phyloP scores from a whole-genome alignment of 768 basidiomycete genomes.

The Mycena leptocephala region DNA sequence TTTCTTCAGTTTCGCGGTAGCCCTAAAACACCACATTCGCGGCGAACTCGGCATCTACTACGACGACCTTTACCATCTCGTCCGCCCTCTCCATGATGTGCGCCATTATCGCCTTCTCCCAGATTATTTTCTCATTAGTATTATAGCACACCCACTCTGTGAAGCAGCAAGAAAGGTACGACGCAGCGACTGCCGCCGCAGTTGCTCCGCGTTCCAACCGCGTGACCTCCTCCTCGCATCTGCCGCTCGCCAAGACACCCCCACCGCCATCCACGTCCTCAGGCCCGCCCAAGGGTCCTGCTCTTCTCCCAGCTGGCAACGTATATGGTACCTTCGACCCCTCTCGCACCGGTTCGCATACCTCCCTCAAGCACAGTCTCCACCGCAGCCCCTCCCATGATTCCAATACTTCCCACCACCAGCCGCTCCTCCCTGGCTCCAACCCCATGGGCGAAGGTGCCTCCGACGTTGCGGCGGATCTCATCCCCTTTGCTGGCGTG shows the following conservation, averaged over 20 bases:
- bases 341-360: slow-evolving; percentile 34
- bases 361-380: slow-evolving; percentile 33
- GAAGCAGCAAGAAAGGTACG: slow-evolving; percentile 35
- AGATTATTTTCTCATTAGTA: background rate
- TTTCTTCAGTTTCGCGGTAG: slow-evolving; percentile 63
- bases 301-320: slow-evolving; percentile 63
- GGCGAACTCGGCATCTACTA: slow-evolving; percentile 76
- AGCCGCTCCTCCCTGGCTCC: slow-evolving; percentile 58
- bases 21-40: slow-evolving; percentile 76
- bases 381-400: slow-evolving; percentile 38
- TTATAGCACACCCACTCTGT: slow-evolving; percentile 53
- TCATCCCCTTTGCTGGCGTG: slow-evolving; percentile 58
- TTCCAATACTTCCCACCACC: slow-evolving; percentile 47
- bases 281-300: slow-evolving; percentile 37
- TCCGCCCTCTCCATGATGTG: slow-evolving; percentile 72
- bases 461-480: slow-evolving; percentile 51
- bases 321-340: slow-evolving; percentile 66
- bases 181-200: slow-evolving; percentile 36
- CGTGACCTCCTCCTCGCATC: slow-evolving; percentile 45
- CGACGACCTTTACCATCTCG: slow-evolving; percentile 72
- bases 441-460: slow-evolving; percentile 41
- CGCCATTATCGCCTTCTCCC: slow-evolving; percentile 22
- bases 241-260: slow-evolving; percentile 31
- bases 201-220: slow-evolving; percentile 44
- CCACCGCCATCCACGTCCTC: slow-evolving; percentile 30